phyloP scores from a whole-genome alignment of 768 basidiomycete genomes.

The Grammothele lineata region DNA sequence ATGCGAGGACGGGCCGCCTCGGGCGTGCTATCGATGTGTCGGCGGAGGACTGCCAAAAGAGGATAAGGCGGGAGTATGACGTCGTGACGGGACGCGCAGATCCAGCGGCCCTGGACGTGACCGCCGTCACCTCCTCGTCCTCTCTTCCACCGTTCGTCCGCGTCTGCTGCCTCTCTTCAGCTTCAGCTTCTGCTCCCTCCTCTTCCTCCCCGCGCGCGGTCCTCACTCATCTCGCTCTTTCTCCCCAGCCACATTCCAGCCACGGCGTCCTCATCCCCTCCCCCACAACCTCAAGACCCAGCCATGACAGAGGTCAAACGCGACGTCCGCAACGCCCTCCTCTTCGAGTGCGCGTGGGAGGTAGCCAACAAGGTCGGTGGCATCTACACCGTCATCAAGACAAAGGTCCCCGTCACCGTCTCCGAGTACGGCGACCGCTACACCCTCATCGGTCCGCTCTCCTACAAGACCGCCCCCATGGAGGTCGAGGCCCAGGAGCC shows the following conservation, averaged over 20 bases:
- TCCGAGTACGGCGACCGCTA: slow-evolving; percentile 94
- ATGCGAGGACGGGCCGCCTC: not conserved
- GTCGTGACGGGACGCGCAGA: too few species aligned
- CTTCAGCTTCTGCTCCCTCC: not conserved
- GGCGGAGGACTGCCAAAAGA: not conserved
- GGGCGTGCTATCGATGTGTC: too few species aligned
- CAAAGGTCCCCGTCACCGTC: slow-evolving; percentile 97
- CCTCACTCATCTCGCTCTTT: not conserved
- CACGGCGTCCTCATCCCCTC: not conserved
- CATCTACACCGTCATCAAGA: slow-evolving; percentile 99
- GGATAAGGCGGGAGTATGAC: not conserved
- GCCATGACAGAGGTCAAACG: slow-evolving; percentile 42
- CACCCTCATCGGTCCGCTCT: slow-evolving; percentile 95
- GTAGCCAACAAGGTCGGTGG: slow-evolving; percentile 99
- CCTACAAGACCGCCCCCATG: slow-evolving; percentile 98
- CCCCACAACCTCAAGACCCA: slow-evolving; percentile 1
- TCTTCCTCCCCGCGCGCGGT: not conserved
- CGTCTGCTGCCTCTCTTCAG: not conserved
- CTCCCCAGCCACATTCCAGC: not conserved
- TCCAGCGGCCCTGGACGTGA: too few species aligned
- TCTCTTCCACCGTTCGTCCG: not conserved
- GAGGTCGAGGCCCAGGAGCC: slow-evolving; percentile 96
- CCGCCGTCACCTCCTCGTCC: too few species aligned
- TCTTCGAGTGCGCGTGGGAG: slow-evolving; percentile 98
- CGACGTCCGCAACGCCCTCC: slow-evolving; percentile 73